A percentile compares a stretch with the other conserved stretches of the same genome.
Conservation (phyloP, 2,329 filamentous ascomycete species). For the Phaeomoniella chlamydospora region DNA sequence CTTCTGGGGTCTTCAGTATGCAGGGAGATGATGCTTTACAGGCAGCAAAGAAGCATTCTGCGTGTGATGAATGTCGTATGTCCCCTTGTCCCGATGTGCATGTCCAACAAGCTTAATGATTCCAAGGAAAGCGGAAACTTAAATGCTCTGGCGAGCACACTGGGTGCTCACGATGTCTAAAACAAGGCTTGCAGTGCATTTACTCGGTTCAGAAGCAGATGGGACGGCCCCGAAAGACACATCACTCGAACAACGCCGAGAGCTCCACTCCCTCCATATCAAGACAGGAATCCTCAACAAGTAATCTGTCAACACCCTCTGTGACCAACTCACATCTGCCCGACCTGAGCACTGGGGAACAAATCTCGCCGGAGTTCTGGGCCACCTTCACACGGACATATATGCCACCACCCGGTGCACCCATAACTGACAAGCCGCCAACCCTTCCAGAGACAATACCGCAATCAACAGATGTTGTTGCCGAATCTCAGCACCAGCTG, state of each 20-base stretch:
- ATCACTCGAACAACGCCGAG: slow-evolving; percentile 4
- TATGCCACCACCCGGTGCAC: background rate
- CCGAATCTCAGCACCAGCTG: background rate
- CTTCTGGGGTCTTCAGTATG: too few relatives aligned
- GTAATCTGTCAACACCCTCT: background rate
- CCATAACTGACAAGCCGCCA: background rate
- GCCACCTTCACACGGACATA: background rate
- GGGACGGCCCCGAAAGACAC: slow-evolving; percentile 30
- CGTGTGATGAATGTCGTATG: slow-evolving; percentile 35
- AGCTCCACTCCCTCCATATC: background rate
- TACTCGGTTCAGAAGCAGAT: slow-evolving; percentile 34
- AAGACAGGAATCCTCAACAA: background rate
- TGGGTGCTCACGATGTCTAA: slow-evolving; percentile 27
- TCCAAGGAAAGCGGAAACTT: slow-evolving; percentile 28
- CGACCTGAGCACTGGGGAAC: background rate
- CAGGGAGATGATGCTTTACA: background rate
- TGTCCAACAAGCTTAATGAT: slow-evolving; percentile 7
- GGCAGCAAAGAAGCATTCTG: slow-evolving; percentile 26
- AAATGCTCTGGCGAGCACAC: slow-evolving; percentile 31
- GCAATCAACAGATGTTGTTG: background rate
- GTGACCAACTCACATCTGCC: background rate
- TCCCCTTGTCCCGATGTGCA: slow-evolving; percentile 3
- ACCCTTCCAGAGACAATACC: background rate
- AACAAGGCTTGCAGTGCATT: slow-evolving; percentile 25
- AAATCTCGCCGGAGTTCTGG: background rate